Evolutionary conservation across 805 yeast species (phyloP), one percentile per base, ranked within the genome.

Genomic region (Saccharomycopsis sp.): DNA sequence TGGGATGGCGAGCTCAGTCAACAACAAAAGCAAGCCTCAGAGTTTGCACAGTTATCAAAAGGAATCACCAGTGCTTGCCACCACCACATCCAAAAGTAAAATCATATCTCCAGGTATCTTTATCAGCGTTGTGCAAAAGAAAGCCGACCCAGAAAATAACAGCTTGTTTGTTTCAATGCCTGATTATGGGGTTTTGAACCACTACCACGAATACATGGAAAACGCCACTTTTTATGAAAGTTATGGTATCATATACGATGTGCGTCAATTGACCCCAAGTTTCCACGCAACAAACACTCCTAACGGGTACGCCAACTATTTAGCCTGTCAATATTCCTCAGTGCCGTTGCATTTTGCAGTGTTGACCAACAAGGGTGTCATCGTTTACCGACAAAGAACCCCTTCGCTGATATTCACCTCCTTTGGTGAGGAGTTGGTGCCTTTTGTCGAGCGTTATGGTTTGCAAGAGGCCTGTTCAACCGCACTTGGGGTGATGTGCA

Each of bases 391-490:
- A 49, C 79, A 79, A 51, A 72, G 86, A 57, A 80, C 87, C 2
- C 92, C 95, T 5, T 88, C 80, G 55, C 72, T 80, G 56, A 71
- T 86, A 4, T 70, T 89, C 48, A 81, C 80, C 54, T 60, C 80
- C 0, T 62, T 84, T 42, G 75, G 77, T 37, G 88, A 80, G 30
- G 77, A 81, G 16, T 72, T 84, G 39, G 69, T 77, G 39, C 71
- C 78, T 38, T 85, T 85, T 55, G 75, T 80, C 13, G 71, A 73
- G 36, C 80, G 82, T 41, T 87, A 86, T 57, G 96, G 97, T 4
- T 71, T 79, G 38, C 77, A 83, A 39, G 98, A 94, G 58, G 79
- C 94, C 3, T 89, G 96, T 54, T 80, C 95, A 0, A 78, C 92
- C 1, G 82, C 96, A 8, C 66, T 92, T 38, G 81, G 82, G 49